A percentile compares a stretch with the other conserved stretches of the same genome.
Conservation (phyloP, 2,329 filamentous ascomycete genomes). For the Didymella sp. region DNA sequence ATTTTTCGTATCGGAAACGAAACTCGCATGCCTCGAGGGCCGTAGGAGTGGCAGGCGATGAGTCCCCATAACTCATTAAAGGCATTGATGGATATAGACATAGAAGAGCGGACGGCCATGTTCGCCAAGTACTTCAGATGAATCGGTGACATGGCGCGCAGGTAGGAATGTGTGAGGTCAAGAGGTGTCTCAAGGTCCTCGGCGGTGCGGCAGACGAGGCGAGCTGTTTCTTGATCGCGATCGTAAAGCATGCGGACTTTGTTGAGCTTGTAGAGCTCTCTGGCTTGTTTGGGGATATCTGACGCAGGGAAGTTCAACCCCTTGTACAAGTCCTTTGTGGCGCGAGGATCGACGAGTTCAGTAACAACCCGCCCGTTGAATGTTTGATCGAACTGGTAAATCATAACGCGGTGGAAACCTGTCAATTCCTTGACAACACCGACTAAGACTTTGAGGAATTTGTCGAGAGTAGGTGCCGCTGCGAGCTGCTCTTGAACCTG, state of each 20-base stretch:
- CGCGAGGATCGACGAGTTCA: conserved; percentile 80
- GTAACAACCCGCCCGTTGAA: conserved; percentile 90
- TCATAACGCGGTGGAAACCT: conserved; percentile 90
- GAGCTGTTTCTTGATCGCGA: conserved; percentile 77
- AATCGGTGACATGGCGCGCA: conserved; percentile 89
- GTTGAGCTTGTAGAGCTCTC: conserved; percentile 89
- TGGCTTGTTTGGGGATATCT: conserved; percentile 83
- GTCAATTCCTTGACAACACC: conserved; percentile 89
- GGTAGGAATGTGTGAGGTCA: conserved; percentile 83
- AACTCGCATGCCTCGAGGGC: conserved; percentile 80
- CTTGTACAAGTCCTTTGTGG: conserved; percentile 84
- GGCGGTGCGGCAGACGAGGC: conserved; percentile 78
- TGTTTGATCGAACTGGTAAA: conserved; percentile 84
- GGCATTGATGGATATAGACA: conserved; percentile 91
- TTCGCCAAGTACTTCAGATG: conserved; percentile 86
- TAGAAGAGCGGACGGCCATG: conserved; percentile 91
- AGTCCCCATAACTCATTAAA: conserved; percentile 87
- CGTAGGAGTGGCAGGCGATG: conserved; percentile 86
- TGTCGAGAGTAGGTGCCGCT: conserved; percentile 72
- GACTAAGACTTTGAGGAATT: conserved; percentile 79
- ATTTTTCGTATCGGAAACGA: conserved; percentile 92
- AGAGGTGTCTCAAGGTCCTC: conserved; percentile 77
- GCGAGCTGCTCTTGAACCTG: conserved; percentile 89
- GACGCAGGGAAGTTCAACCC: conserved; percentile 88
- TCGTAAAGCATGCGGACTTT: conserved; percentile 89